Conservation (phyloP, 768 basidiomycete genomes). For the Hypsizygus marmoreus region DNA sequence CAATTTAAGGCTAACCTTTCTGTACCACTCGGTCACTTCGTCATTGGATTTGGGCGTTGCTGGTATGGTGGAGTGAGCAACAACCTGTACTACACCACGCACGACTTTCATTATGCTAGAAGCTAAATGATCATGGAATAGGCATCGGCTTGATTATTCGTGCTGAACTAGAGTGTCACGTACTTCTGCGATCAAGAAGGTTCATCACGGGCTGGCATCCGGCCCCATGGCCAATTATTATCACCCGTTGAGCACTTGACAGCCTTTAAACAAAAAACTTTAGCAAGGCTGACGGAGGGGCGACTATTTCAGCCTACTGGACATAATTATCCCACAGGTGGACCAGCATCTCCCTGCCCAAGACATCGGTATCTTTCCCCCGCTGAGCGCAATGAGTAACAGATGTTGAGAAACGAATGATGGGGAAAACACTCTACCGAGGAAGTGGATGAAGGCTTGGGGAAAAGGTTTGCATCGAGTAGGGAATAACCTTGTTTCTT, state of each 20-base stretch:
- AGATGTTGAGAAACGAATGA: not conserved
- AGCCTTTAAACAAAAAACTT: slow-evolving; percentile 52
- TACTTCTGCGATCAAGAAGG: slow-evolving; percentile 73
- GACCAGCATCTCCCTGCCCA: slow-evolving; percentile 60
- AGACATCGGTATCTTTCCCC: slow-evolving; percentile 42
- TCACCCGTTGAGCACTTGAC: slow-evolving; percentile 67
- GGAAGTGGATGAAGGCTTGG: slow-evolving; percentile 49
- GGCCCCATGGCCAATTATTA: slow-evolving; percentile 87
- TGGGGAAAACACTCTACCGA: slow-evolving; percentile 30
- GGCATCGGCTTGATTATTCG: not conserved
- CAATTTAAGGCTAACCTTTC: slow-evolving; percentile 44
- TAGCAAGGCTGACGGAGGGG: slow-evolving; percentile 3
- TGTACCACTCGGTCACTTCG: slow-evolving; percentile 72
- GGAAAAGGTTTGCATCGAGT: slow-evolving; percentile 85
- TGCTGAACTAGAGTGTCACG: slow-evolving; percentile 15
- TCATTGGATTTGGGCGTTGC: slow-evolving; percentile 54
- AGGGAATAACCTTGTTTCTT: slow-evolving; percentile 65
- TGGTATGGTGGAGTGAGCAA: slow-evolving; percentile 64
- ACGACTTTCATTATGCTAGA: slow-evolving; percentile 62
- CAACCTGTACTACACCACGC: slow-evolving; percentile 75
- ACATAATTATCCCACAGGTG: slow-evolving; percentile 98
- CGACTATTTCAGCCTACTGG: slow-evolving; percentile 54
- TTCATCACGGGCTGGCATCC: slow-evolving; percentile 79
- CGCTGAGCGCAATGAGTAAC: slow-evolving; percentile 28
- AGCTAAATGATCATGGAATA: slow-evolving; percentile 29